A percentile compares a stretch with the other conserved stretches of the same genome.
Evolutionary conservation across 129 eudicot species (phyloP).

Genomic region (Sambucus nigra): DNA sequence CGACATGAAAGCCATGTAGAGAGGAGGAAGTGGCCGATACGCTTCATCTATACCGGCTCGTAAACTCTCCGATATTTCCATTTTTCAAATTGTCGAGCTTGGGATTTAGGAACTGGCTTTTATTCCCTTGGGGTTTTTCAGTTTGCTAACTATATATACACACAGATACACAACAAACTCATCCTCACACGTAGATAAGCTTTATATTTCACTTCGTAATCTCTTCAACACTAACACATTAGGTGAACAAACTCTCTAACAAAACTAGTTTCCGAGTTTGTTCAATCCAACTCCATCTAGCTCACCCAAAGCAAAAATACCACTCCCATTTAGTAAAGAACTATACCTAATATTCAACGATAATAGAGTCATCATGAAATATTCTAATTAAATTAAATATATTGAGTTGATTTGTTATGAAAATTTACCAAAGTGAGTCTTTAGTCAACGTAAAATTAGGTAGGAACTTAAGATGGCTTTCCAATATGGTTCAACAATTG

Average conservation of each 20-base stretch:
- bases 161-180: neutral
- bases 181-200: neutral
- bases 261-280: conserved; percentile 7
- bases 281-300: conserved; percentile 22
- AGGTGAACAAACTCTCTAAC: conserved; percentile 37
- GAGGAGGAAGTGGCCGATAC: conserved; percentile 61
- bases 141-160: neutral
- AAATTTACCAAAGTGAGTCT: neutral
- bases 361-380: neutral
- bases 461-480: neutral
- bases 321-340: neutral
- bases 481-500: neutral
- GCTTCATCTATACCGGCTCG: conserved; percentile 34
- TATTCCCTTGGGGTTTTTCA: neutral
- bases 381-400: too few relatives aligned
- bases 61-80: conserved; percentile 30
- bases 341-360: conserved; percentile 5
- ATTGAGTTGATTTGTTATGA: neutral
- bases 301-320: neutral
- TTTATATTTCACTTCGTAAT: too few relatives aligned
- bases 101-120: neutral
- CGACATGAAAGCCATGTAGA: conserved; percentile 53
- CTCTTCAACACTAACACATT: neutral
- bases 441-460: neutral
- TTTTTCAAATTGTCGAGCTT: neutral